Evolutionary conservation across 441 rosid species (phyloP).

Genomic region (Flueggea neowawraea): DNA sequence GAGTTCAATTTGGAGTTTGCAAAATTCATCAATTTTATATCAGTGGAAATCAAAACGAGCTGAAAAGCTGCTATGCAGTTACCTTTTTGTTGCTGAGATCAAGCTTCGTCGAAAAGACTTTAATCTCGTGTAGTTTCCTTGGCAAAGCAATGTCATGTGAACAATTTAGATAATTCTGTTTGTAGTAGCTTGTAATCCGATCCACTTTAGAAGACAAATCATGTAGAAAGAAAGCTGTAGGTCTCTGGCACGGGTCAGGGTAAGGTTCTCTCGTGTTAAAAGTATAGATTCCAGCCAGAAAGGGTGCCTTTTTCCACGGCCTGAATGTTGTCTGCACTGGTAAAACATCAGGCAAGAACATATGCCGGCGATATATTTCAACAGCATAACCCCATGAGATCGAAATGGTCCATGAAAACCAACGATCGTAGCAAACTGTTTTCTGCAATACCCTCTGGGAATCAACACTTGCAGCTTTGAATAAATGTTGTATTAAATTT

Average conservation of each 20-base stretch:
- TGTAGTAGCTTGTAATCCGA: constrained; percentile 43
- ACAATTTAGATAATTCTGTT: constrained; percentile 47
- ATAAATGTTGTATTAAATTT: constrained; percentile 48
- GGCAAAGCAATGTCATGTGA: constrained; percentile 42
- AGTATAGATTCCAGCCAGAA: constrained; percentile 38
- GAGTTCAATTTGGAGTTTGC: neutral
- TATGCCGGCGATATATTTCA: constrained; percentile 51
- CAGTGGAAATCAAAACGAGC: no score
- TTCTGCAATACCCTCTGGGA: constrained; percentile 71
- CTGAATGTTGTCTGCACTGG: constrained; percentile 59
- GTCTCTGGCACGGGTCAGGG: constrained; percentile 66
- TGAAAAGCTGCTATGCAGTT: neutral
- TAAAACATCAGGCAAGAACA: constrained; percentile 45
- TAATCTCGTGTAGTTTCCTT: constrained; percentile 54
- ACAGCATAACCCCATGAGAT: constrained; percentile 94
- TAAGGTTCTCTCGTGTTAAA: constrained; percentile 51
- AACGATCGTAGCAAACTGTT: constrained; percentile 83
- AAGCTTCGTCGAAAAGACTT: constrained; percentile 59
- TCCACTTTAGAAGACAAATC: constrained; percentile 22
- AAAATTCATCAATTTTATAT: neutral
- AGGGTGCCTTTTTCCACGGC: constrained; percentile 49
- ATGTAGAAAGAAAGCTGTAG: constrained; percentile 64
- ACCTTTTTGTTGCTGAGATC: constrained; percentile 60
- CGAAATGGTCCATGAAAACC: constrained; percentile 85
- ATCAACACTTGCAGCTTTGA: constrained; percentile 51